A percentile compares a stretch with the other conserved stretches of the same genome.
Evolutionary conservation across 2,329 filamentous ascomycete species (phyloP).

Genomic region (Aspergillus sp.): DNA sequence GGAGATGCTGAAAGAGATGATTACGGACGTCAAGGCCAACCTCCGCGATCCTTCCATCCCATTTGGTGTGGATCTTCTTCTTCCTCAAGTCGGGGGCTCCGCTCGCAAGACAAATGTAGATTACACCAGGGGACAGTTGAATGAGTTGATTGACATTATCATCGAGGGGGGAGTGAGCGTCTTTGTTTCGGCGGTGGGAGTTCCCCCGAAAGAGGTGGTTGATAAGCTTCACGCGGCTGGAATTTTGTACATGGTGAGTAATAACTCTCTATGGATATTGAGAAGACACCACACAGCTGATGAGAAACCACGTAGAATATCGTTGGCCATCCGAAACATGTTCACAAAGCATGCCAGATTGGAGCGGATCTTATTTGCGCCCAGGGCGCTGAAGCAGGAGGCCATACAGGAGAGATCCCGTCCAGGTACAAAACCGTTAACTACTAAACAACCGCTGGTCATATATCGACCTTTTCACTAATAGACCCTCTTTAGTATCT

Average conservation of each 20-base stretch:
- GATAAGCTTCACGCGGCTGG: neutral
- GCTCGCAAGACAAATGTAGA: neutral
- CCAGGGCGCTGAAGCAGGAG: neutral
- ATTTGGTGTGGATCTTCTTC: conserved; percentile 47
- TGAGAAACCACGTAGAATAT: neutral
- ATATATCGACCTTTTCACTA: too few species aligned
- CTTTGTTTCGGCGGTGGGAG: neutral
- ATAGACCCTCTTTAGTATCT: too few species aligned
- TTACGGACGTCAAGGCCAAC: conserved; percentile 5
- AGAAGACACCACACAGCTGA: too few species aligned
- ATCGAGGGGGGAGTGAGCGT: neutral
- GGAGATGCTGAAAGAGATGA: conserved; percentile 49
- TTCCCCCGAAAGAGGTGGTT: neutral
- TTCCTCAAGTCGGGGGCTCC: conserved; percentile 49
- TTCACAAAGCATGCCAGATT: neutral
- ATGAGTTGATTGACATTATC: neutral
- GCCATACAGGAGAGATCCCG: neutral
- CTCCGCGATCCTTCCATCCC: conserved; percentile 15
- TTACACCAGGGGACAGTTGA: neutral
- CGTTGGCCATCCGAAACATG: conserved; percentile 1
- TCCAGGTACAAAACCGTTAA: neutral
- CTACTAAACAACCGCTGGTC: too few species aligned
- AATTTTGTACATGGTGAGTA: neutral
- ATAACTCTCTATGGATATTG: too few species aligned
- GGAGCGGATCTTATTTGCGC: conserved; percentile 1